Evolutionary conservation across 1,139 yeast genomes (phyloP), one percentile per base, ranked within the genome.

Genomic region (Scheffersomyces titani): DNA sequence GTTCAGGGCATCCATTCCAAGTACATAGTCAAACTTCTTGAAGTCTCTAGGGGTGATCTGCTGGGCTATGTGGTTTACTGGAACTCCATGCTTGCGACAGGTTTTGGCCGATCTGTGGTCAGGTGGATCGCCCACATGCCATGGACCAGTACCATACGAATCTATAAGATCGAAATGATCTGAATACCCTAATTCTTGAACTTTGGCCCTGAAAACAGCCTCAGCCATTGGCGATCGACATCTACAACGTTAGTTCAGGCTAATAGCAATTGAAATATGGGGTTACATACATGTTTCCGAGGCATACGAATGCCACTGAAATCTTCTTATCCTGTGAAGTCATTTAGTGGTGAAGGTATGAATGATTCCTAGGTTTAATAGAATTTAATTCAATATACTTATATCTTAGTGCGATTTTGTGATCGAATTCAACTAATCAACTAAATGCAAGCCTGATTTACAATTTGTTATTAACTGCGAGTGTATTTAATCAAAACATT

Each of bases 161-260:
- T 92, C 97, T 45, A 92, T 88, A 16, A 68, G 65, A 1, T 76
- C 72, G 62, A 93, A 74, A 44, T 66, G 65, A n/a, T 69, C 62
- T 2, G 65, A 55, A 49, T 80, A 79, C 0, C 86, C 83, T 44
- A 75, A 67, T 56, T 80, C 69, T 51, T 84, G 70, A 3, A 91
- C 96, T 30, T 79, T 78, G 59, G 90, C 86, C 54, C 78, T 79
- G 74, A 92, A 92, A 1, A 92, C 90, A 0, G 97, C 98, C 70
- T 93, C 98, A 0, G 99, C 98, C 98, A 93, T 93, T 11, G 98
- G 98, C 0, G 98, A 92, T 55, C 98, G 94, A 69, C 99, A 93
- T 50, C 90, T 87, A 52, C 7, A 5, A 6, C 6, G 61, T 57
- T 54, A 62, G 63, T 53, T 46, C 30, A n/a, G 18, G 40, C 40